Base-by-base conservation (phyloP, 2,329 filamentous ascomycete genomes). In the Arthrocladium fulminans region DNA sequence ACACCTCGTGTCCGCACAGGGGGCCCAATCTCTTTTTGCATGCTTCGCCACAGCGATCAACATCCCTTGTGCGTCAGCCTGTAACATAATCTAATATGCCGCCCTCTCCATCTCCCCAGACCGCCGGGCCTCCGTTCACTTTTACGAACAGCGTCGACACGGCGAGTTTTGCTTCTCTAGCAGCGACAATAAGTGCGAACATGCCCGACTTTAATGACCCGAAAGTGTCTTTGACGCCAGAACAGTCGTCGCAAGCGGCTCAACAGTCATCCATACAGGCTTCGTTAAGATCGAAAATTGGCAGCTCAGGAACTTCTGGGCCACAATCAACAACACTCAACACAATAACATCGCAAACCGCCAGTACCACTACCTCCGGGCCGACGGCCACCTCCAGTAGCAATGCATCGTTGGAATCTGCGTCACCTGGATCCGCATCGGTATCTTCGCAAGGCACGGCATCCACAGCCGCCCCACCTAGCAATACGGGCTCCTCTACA, bases 31-130 rank as follows among this genome's bases (percentile, higher is more conserved):
- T 47, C 29, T 35, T 37, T 12, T 20, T 47, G 15, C 17, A n/a
- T 47, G 44, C 44, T 38, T 47, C 44, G 44, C 44, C 44, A 39
- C 44, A 20, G 32, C 15, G 19, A 22, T 34, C 32, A 23, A 38
- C 32, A 38, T 27, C 19, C 32, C 44, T 34, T 32, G 39, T n/a
- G 19, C 8, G 27, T 38, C 32, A 47, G 34, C 22, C 32, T 22
- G 44, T 39, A n/a, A 38, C 44, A 47, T 47, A 38, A 39, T 39
- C 20, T 9, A 47, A 27, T 22, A 47, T 47, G 44, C 20, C 44
- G 10, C 34, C 13, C 34, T 47, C 32, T 4, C 42, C 42, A 10
- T 9, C 15, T 12, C 15, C 29, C 20, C 15, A 15, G 3, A 3
- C 19, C 25, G 2, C 17, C 19, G 15, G 13, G 24, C 19, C 13